Conservation (phyloP, 2,329 filamentous ascomycete species). For the Paraphoma sp. region DNA sequence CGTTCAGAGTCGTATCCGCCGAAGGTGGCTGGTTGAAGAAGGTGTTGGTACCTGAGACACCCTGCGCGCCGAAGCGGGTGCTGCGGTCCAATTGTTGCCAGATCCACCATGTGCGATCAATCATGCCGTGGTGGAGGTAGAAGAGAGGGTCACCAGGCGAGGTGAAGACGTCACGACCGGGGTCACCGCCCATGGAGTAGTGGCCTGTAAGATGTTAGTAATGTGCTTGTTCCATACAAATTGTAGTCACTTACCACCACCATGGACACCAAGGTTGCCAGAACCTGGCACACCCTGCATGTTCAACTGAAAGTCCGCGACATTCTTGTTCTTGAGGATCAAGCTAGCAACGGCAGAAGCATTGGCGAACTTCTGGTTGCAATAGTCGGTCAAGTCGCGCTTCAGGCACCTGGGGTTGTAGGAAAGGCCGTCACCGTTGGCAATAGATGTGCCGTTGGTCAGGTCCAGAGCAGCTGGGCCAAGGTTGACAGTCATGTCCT, state of each 20-base stretch:
- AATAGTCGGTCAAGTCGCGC: constrained; percentile 29
- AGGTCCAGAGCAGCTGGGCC: constrained; percentile 19
- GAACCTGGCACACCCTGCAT: constrained; percentile 38
- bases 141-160: constrained; percentile 49
- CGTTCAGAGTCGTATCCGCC: constrained; percentile 55
- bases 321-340: constrained; percentile 28
- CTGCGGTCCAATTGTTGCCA: constrained; percentile 49
- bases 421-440: constrained; percentile 25
- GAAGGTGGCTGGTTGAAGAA: constrained; percentile 53
- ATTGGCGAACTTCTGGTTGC: constrained; percentile 31
- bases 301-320: constrained; percentile 37
- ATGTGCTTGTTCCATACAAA: constrained; percentile 5
- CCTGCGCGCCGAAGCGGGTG: constrained; percentile 35
- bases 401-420: constrained; percentile 37
- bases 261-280: constrained; percentile 38
- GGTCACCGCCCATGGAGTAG: constrained; percentile 54
- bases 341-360: constrained; percentile 27
- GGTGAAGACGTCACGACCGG: constrained; percentile 36
- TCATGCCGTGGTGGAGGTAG: constrained; percentile 54
- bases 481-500: constrained; percentile 42
- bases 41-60: constrained; percentile 54
- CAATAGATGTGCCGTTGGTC: constrained; percentile 29
- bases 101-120: constrained; percentile 55
- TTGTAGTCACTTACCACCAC: constrained; percentile 18
- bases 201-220: constrained; percentile 53